Evolutionary conservation across 257 asterid genomes (phyloP).

Genomic region (Solanum dulcamara): DNA sequence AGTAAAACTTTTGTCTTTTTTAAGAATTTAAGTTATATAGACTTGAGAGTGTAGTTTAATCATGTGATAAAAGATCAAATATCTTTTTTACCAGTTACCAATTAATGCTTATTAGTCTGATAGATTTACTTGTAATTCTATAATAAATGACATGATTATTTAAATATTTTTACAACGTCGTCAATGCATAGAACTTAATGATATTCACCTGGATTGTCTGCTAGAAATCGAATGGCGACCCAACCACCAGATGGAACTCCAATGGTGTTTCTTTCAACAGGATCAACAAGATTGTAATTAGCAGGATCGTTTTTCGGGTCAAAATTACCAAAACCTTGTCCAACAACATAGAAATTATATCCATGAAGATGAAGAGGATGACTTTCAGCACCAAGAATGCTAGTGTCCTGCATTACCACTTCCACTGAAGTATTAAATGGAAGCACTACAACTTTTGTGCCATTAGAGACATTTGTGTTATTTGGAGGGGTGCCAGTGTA

Average conservation of each 20-base stretch:
- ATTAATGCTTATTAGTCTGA: neutral
- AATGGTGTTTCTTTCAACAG: slow-evolving; percentile 51
- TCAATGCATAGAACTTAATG: neutral
- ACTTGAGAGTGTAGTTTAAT: neutral
- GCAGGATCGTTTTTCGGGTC: slow-evolving; percentile 33
- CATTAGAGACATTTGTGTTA: slow-evolving; percentile 31
- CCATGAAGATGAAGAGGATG: slow-evolving; percentile 79
- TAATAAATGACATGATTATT: neutral
- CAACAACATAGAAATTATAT: slow-evolving; percentile 37
- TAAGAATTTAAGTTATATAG: neutral
- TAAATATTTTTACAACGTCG: neutral
- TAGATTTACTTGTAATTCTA: too few relatives aligned
- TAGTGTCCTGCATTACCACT: slow-evolving; percentile 51
- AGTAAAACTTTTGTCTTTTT: neutral
- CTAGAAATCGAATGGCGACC: slow-evolving; percentile 55
- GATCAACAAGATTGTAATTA: slow-evolving; percentile 54
- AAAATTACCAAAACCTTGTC: slow-evolving; percentile 61
- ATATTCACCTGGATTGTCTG: slow-evolving; percentile 67
- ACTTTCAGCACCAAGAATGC: slow-evolving; percentile 59
- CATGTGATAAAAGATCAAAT: neutral
- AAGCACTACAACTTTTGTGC: slow-evolving; percentile 41
- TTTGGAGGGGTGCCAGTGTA: slow-evolving; percentile 60
- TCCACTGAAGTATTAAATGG: slow-evolving; percentile 43
- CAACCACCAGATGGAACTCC: slow-evolving; percentile 64
- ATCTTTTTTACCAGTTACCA: neutral